Evolutionary conservation across 305 asterid genomes (phyloP), one percentile per base, ranked within the genome.

Genomic region (Nicotiana rustica): DNA sequence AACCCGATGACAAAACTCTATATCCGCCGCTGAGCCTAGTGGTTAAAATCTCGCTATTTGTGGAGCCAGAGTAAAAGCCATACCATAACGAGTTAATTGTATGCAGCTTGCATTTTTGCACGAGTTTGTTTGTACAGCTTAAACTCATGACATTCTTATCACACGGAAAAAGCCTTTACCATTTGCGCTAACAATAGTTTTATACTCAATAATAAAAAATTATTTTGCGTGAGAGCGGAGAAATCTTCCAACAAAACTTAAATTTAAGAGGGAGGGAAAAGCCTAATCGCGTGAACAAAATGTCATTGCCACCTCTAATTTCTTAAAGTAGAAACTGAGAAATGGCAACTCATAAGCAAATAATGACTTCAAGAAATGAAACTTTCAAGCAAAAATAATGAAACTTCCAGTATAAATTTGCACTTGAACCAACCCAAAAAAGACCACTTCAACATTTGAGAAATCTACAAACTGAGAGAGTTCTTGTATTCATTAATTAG

Each of bases 281-380:
- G 44, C 18, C 8, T 18, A 69, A n/a, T n/a, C 57, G 33, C 6
- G n/a, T 38, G 29, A 69, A 47, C 36, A 19, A 71, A 71, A 71
- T 21, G 15, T 10, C 38, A 52, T 75, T 75, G 80, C 47, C 31
- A 29, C 80, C 65, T 1, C 65, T 55, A 75, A 15, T 52, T 55
- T 76, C 80, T 76, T 76, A 55, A 55, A 55, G 80, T 76, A 76
- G 4, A 52, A 75, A 52, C 17, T 52, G 1, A 75, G 62, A 33
- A 76, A 55, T 76, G 17, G 47, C 19, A 76, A 21, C 65, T 15
- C 41, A 15, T 55, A 76, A 55, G 80, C 80, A 52, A 75, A 14
- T 44, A 44, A 19, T 73, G 41, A 73, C 79, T 73, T 47, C 44
- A 73, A 73, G 44, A 49, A 71, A 76, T 76, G 47, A 52, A 52